Base-by-base conservation (phyloP, 2,329 filamentous ascomycete genomes). In the Aspergillus sojae region DNA sequence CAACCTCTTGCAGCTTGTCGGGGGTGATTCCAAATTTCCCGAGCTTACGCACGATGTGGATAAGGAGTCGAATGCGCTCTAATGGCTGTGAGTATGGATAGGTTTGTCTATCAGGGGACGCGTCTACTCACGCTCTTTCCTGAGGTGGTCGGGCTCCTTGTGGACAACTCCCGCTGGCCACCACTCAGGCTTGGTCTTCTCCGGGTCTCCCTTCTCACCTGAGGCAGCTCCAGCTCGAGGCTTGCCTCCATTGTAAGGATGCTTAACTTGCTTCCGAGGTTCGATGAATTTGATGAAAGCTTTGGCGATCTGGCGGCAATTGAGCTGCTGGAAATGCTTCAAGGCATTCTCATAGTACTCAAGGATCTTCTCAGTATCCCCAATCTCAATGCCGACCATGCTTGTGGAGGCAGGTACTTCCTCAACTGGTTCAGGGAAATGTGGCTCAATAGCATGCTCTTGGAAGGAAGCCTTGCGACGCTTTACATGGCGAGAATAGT, bases 111-210 rank as follows among this genome's bases (percentile, higher is more conserved):
- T 28, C 12, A 14, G 16, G 14, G 14, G 16, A 28, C n/a, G 21
- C 9, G 32, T 56, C 16, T 21, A 70, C 80, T 67, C 75, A 83
- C 81, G 77, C 46, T 79, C 76, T 72, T 81, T 82, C 57, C 76
- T 74, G 23, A 83, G 68, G 68, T 84, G 82, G 60, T 83, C 81
- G 4, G 82, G 82, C 69, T 84, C 82, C 68, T 76, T 80, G 71
- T 84, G 82, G 46, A 77, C 77, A 46, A 82, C 79, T 63, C 75
- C 76, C 41, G 72, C 64, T n/a, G 79, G 78, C 79, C 79, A 82
- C 77, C 77, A 81, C 14, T 76, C 74, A 10, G 81, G 81, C 67
- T 79, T 81, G 14, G 80, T 83, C 64, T 75, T 75, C 61, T 81
- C 78, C 5, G 79, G 76, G 62, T 83, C 79, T 1, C 75, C 74